A percentile compares a stretch with the other conserved stretches of the same genome.
phyloP scores from a whole-genome alignment of 768 basidiomycete genomes.

The Psilocybe cubensis region DNA sequence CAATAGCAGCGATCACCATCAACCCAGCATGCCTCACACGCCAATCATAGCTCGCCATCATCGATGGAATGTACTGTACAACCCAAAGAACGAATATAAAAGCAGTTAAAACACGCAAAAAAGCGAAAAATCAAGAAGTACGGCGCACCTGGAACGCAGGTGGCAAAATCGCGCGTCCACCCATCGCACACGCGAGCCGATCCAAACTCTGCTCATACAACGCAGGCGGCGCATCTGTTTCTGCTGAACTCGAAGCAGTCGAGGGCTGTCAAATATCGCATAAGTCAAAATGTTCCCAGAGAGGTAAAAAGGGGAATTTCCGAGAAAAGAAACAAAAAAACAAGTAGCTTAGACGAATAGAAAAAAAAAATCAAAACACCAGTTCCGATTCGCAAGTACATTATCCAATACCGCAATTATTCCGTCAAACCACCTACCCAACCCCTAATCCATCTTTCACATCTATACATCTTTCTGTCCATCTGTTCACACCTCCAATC shows the following conservation, averaged over 20 bases:
- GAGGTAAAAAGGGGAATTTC: too few species aligned
- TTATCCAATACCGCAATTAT: too few species aligned
- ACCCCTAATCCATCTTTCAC: too few species aligned
- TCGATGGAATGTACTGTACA: conserved; percentile 69
- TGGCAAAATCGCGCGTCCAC: conserved; percentile 75
- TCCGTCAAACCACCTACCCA: too few species aligned
- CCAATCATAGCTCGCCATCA: conserved; percentile 86
- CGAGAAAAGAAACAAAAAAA: conserved; percentile 4
- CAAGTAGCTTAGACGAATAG: background rate
- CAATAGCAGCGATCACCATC: conserved; percentile 86
- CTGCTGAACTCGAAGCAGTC: conserved; percentile 57
- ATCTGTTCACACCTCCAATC: too few species aligned
- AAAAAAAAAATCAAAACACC: conserved; percentile 1
- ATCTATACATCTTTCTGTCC: too few species aligned
- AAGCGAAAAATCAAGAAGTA: background rate
- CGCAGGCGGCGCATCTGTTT: conserved; percentile 67
- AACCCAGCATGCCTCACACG: conserved; percentile 82
- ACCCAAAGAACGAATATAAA: background rate
- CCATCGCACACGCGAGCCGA: conserved; percentile 78
- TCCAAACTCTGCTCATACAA: conserved; percentile 86
- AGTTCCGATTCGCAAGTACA: too few species aligned
- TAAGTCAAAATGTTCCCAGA: too few species aligned
- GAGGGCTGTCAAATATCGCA: conserved; percentile 66
- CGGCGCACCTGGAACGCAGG: conserved; percentile 65
- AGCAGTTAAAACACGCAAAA: conserved; percentile 1